Evolutionary conservation across 352 stramenopile species (phyloP), one percentile per base, ranked within the genome.

Genomic region (Globisporangium radiosum): DNA sequence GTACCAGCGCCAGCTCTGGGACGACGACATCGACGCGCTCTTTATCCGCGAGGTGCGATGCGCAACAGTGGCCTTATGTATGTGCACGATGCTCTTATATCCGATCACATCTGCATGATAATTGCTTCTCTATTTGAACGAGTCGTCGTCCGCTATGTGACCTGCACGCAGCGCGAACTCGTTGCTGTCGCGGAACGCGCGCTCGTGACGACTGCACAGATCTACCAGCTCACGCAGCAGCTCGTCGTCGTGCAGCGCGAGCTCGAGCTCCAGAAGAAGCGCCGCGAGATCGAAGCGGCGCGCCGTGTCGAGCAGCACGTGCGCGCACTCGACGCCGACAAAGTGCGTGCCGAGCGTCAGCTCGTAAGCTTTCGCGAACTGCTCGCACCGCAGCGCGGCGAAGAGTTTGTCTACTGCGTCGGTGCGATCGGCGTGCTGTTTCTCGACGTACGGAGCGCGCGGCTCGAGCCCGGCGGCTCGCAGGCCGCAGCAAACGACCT

Each of bases 1-100:
- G 55, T 92, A 94, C 50, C 85, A 94, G 65, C 75, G 82, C 0
- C 73, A 84, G 52, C 62, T 94, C 7, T 94, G 85, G 85, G 85
- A 94, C 60, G 65, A 76, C 36, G 55, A 85, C 33, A 73, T 88
- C n/a, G 70, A 75, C 7, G 64, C 78, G 33, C 52, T 90, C 4
- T 59, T 72, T 13, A 56, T 50, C 6, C 59, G 65, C 49, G 75
- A 85, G 58, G 65, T 73, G 45, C 33, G 69, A 25, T 25, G 25
- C 25, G 25, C 25, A 1, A 1, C 1, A 25, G 25, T 25, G 25
- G 25, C 25, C 25, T 52, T 9, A 56, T 38, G 8, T 15, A 42
- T 36, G 33, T 51, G 15, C 38, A 19, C 37, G 6, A 36, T 49
- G 25, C 11, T 14, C 5, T 25, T 39, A 7, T 17, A 15, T 17